Evolutionary conservation across 768 basidiomycete genomes (phyloP).

Genomic region (Amanita pallidorosea): DNA sequence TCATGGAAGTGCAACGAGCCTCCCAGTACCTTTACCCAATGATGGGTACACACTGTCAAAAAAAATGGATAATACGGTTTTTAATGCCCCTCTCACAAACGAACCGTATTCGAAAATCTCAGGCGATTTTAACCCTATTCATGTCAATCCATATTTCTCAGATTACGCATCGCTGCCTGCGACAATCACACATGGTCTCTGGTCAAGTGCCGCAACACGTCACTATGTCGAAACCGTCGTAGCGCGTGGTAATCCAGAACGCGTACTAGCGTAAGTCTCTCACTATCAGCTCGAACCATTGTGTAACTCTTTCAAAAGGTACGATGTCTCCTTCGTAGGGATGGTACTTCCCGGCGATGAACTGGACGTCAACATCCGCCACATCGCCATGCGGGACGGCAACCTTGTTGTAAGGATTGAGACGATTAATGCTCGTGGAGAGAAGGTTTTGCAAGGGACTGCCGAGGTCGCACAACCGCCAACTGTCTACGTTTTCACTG

Average conservation of each 20-base stretch:
- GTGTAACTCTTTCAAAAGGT: constrained; percentile 32
- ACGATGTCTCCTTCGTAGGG: constrained; percentile 91
- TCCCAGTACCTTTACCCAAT: constrained; percentile 65
- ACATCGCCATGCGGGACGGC: constrained; percentile 86
- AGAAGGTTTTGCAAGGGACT: constrained; percentile 87
- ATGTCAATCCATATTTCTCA: constrained; percentile 97
- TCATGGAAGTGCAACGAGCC: constrained; percentile 72
- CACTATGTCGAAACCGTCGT: constrained; percentile 89
- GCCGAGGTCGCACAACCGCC: constrained; percentile 89
- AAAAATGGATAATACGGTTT: constrained; percentile 46
- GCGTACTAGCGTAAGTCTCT: constrained; percentile 69
- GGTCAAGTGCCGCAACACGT: constrained; percentile 92
- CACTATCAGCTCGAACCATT: constrained; percentile 4
- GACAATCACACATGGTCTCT: constrained; percentile 97
- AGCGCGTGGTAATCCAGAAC: constrained; percentile 85
- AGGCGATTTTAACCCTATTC: constrained; percentile 98
- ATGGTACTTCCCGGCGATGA: constrained; percentile 93
- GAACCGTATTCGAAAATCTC: constrained; percentile 94
- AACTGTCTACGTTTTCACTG: constrained; percentile 96
- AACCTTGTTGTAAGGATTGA: constrained; percentile 87
- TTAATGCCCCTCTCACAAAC: constrained; percentile 83
- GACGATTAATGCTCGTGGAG: constrained; percentile 74
- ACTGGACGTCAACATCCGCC: constrained; percentile 77
- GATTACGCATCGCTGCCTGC: constrained; percentile 87
- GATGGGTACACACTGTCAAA: constrained; percentile 81